A percentile compares a stretch with the other conserved stretches of the same genome.
Conservation (phyloP, 2,329 filamentous ascomycete genomes). For the Blastomyces parvus region DNA sequence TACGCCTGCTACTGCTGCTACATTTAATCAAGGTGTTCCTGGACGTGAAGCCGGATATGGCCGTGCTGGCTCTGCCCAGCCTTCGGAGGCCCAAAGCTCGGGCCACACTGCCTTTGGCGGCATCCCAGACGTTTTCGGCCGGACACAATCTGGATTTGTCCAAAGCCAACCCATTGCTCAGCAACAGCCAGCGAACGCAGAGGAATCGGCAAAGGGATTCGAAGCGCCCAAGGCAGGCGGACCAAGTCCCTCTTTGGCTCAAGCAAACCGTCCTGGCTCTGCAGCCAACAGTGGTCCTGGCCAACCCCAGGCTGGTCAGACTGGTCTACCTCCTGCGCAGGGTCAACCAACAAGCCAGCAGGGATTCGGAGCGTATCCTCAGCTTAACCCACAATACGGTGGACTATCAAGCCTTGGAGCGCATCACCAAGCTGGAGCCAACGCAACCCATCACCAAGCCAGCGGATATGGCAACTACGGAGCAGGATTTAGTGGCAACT, state of each 20-base stretch:
- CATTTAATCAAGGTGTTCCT: constrained; percentile 34
- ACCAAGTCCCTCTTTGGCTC: constrained; percentile 52
- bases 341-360: constrained; percentile 44
- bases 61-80: constrained; percentile 48
- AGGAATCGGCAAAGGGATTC: constrained; percentile 50
- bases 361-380: constrained; percentile 48
- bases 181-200: constrained; percentile 38
- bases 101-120: constrained; percentile 43
- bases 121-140: constrained; percentile 52
- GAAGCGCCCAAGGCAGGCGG: constrained; percentile 48
- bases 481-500: constrained; percentile 33
- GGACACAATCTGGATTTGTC: constrained; percentile 49
- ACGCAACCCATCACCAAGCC: constrained; percentile 33
- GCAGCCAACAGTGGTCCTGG: constrained; percentile 50
- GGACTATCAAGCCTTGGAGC: constrained; percentile 32
- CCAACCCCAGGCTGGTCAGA: constrained; percentile 39
- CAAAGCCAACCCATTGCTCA: constrained; percentile 45
- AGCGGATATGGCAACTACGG: constrained; percentile 36
- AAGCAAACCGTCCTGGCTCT: constrained; percentile 54
- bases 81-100: constrained; percentile 45
- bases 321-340: constrained; percentile 46
- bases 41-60: constrained; percentile 51
- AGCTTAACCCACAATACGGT: constrained; percentile 44
- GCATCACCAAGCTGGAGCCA: constrained; percentile 33
- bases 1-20: constrained; percentile 51